Base-by-base conservation (phyloP, 768 basidiomycete genomes). In the Boletus eberwhitei region DNA sequence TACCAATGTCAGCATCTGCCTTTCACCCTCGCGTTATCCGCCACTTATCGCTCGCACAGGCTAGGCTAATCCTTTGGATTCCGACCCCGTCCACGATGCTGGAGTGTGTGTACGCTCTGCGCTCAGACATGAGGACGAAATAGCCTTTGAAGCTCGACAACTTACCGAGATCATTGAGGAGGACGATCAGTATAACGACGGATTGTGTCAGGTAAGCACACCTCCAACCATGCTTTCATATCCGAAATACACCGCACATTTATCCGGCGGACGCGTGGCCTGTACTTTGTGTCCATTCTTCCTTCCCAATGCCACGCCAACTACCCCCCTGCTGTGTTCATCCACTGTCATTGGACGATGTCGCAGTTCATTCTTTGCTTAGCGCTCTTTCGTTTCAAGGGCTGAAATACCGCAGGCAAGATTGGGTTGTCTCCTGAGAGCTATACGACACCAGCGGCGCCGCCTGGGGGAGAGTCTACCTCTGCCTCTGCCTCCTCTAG, bases 121-220 rank as follows among this genome's bases (percentile, higher is more conserved):
- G 6, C 94, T 96, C 4, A 93, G 98, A 75, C 84, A 97, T 70
- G 89, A 90, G 48, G 96, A 99, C 71, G 96, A 99, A 73, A 81
- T 98, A 40, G 63, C 84, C 2, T 97, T 98, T 69, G 77, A 74
- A 41, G 85, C 85, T 5, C 93, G 95, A 3, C 93, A 98, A n/a
- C n/a, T n/a, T n/a, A n/a, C n/a, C n/a, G n/a, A n/a, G n/a, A 60
- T 98, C 26, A 54, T 98, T 40, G 96, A 98, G 76, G 90, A 84
- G 73, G 96, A 98, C 66, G 96, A 98, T 60, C 73, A 83, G 53
- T 98, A 90, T 67, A 83, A 83, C n/a, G 26, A 8, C 5, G 96
- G 95, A 16, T 98, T 95, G 96, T 98, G 93, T 92, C 80, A 84
- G 79, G 87, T 86, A 38, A 56, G 68, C 53, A 57, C 52, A 4